Conservation (phyloP, 345 rosid genomes). For the Ricinus communis region DNA sequence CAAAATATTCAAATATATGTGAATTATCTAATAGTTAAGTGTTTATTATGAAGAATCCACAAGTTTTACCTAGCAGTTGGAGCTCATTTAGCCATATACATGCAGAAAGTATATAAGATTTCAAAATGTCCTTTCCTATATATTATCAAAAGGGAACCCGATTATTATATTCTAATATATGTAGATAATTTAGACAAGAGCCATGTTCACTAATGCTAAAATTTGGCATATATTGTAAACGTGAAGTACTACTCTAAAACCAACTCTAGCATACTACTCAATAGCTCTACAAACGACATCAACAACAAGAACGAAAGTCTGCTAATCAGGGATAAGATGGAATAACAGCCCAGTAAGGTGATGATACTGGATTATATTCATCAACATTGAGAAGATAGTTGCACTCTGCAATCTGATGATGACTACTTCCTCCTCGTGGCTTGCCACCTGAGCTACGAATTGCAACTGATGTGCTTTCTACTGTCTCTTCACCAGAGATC, state of each 20-base stretch:
- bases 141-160: not conserved
- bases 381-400: slow-evolving; percentile 38
- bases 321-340: slow-evolving; percentile 26
- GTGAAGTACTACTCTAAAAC: not conserved
- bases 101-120: not conserved
- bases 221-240: not conserved
- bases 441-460: slow-evolving; percentile 23
- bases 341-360: slow-evolving; percentile 39
- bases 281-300: not conserved
- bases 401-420: slow-evolving; percentile 33
- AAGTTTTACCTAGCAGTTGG: no score
- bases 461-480: slow-evolving; percentile 49
- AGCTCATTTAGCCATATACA: no score
- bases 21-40: no score
- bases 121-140: not conserved
- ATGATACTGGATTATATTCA: slow-evolving; percentile 38
- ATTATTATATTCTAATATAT: not conserved
- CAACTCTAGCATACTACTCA: not conserved
- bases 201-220: not conserved
- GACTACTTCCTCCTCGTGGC: slow-evolving; percentile 12
- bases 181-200: not conserved
- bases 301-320: not conserved
- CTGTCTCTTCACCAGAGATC: slow-evolving; percentile 63
- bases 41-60: no score
- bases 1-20: no score